Percentiles rank a stretch among this genome's conserved stretches.
These are phyloP conservation scores for Lonicera japonica DNA, from an alignment of 129 eudicot genomes.

Conservation along the genomic window DNA sequence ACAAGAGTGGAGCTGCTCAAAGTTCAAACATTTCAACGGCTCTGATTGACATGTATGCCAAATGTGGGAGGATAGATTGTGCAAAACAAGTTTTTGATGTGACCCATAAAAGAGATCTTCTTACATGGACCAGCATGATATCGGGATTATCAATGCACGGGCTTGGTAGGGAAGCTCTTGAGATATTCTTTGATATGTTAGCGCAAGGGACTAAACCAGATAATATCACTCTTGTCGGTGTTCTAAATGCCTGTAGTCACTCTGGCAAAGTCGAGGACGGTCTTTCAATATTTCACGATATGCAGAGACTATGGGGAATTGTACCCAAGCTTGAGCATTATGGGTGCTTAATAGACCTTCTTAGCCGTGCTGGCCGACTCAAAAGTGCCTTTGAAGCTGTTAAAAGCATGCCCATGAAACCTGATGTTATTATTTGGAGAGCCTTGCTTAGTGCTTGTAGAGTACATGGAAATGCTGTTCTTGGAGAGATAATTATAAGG, in stretches of 20 bases:
- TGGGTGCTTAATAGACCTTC: slow-evolving; percentile 47
- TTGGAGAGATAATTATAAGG: slow-evolving; percentile 24
- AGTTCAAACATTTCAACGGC: slow-evolving; percentile 30
- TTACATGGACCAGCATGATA: slow-evolving; percentile 42
- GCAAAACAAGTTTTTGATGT: slow-evolving; percentile 29
- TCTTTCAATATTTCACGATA: slow-evolving; percentile 22
- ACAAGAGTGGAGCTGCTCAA: slow-evolving; percentile 22
- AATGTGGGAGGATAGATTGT: slow-evolving; percentile 37
- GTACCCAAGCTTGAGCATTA: slow-evolving; percentile 41
- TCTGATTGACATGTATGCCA: slow-evolving; percentile 42
- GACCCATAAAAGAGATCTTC: slow-evolving; percentile 23
- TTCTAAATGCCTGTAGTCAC: slow-evolving; percentile 49
- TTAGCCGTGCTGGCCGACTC: slow-evolving; percentile 33
- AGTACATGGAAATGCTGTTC: slow-evolving; percentile 26
- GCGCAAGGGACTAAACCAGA: slow-evolving; percentile 35
- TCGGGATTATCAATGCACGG: slow-evolving; percentile 44
- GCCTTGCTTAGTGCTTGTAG: slow-evolving; percentile 42
- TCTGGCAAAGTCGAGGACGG: slow-evolving; percentile 34
- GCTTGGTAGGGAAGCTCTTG: slow-evolving; percentile 36
- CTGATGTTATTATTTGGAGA: slow-evolving; percentile 38
- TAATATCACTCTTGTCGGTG: slow-evolving; percentile 36
- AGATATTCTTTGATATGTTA: slow-evolving; percentile 33
- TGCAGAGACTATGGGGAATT: slow-evolving; percentile 30
- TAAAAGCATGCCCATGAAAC: slow-evolving; percentile 27
- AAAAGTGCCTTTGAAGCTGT: slow-evolving; percentile 35